These are phyloP conservation scores for Talaromyces islandicus DNA, from an alignment of 2,329 filamentous ascomycete species.

Conservation along the genomic window DNA sequence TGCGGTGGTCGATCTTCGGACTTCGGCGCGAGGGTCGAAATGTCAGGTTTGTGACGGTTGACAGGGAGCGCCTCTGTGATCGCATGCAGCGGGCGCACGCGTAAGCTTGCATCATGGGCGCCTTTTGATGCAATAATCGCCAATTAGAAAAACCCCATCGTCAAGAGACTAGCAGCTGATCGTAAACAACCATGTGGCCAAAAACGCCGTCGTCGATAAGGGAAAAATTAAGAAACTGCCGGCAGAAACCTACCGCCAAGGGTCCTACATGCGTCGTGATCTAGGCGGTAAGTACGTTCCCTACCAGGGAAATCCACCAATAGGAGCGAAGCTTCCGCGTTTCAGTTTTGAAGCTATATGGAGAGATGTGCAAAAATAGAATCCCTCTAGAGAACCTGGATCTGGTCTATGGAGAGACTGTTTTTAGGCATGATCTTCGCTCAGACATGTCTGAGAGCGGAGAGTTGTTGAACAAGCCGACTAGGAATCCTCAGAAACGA, in stretches of 20 bases:
- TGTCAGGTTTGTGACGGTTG: constrained; percentile 1
- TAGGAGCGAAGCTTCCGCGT: background rate
- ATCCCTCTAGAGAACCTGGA: background rate
- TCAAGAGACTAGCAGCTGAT: background rate
- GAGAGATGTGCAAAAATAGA: background rate
- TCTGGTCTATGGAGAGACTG: background rate
- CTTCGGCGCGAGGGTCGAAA: background rate
- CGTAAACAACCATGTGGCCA: background rate
- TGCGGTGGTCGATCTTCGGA: background rate
- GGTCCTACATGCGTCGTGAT: too few relatives aligned
- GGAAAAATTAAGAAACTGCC: constrained; percentile 8
- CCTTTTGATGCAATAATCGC: background rate
- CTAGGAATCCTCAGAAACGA: background rate
- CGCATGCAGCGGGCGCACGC: constrained; percentile 12
- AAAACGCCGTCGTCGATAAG: constrained; percentile 1
- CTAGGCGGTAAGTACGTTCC: background rate
- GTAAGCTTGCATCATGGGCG: constrained; percentile 3
- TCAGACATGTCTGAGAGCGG: background rate
- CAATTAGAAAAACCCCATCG: background rate
- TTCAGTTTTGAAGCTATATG: background rate
- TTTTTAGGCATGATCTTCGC: background rate
- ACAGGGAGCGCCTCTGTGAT: constrained; percentile 8
- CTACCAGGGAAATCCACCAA: background rate
- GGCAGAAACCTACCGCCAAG: constrained; percentile 6
- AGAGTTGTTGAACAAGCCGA: background rate